These are phyloP conservation scores for Aspergillus homomorphus DNA, from an alignment of 495 filamentous ascomycete genomes.

Conservation along the genomic window DNA sequence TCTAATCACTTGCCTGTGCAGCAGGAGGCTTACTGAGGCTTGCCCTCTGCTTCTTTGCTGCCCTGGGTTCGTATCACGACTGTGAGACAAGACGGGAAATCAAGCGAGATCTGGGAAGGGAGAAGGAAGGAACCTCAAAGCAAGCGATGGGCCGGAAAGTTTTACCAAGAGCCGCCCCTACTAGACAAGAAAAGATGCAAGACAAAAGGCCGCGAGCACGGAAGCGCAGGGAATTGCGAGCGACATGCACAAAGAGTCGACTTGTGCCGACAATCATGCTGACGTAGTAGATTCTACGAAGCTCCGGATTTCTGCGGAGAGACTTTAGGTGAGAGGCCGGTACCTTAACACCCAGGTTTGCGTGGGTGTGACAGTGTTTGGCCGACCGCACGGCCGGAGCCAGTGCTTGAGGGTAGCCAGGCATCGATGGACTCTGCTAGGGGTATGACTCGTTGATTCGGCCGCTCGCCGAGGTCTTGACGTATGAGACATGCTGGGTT, in stretches of 20 bases:
- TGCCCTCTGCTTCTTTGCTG: conserved; percentile 6
- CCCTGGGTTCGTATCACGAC: not conserved
- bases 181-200: conserved; percentile 1
- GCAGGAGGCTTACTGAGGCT: conserved; percentile 7
- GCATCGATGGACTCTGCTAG: not conserved
- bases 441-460: conserved; percentile 12
- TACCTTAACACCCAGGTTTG: not conserved
- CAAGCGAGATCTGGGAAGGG: not conserved
- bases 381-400: not conserved
- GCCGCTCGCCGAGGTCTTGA: conserved; percentile 21
- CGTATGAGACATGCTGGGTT: conserved; percentile 23
- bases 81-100: not conserved
- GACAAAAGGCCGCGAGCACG: not conserved
- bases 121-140: conserved; percentile 1
- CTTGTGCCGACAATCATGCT: conserved; percentile 30
- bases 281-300: conserved; percentile 34
- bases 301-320: conserved; percentile 9
- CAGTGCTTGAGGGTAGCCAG: not conserved
- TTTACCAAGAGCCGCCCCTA: not conserved
- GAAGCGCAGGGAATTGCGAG: not conserved
- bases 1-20: conserved; percentile 10
- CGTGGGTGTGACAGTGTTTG: not conserved
- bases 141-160: not conserved
- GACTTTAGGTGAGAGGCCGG: not conserved
- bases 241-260: not conserved